phyloP scores from a whole-genome alignment of 306 rosid species.

The Canavalia gladiata region DNA sequence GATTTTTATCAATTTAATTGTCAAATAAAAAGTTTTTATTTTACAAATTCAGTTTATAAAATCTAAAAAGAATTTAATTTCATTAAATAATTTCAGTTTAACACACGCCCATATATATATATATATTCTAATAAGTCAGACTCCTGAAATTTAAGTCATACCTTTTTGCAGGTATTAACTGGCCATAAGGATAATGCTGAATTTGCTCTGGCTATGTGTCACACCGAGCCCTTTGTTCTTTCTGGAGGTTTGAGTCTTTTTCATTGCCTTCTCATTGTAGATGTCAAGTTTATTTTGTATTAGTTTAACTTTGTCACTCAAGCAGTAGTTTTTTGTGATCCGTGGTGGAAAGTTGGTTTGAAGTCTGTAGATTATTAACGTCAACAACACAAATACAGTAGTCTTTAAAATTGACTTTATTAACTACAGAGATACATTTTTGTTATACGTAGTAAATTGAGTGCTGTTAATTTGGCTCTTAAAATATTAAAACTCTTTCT shows the following conservation, averaged over 20 bases:
- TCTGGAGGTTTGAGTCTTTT: conserved; percentile 82
- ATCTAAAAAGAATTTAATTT: too few species aligned
- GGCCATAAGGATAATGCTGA: conserved; percentile 98
- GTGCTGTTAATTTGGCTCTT: conserved; percentile 18
- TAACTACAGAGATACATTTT: neutral
- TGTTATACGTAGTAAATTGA: neutral
- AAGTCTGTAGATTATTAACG: conserved; percentile 30
- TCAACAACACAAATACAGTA: neutral
- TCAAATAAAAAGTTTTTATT: too few species aligned
- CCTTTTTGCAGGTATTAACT: conserved; percentile 78
- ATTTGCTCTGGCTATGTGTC: conserved; percentile 97
- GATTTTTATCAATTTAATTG: too few species aligned
- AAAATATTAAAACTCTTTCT: conserved; percentile 23
- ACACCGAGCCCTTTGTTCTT: conserved; percentile 91
- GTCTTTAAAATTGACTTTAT: conserved; percentile 12
- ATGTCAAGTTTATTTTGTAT: conserved; percentile 14
- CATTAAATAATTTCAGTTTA: too few species aligned
- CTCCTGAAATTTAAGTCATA: conserved; percentile 26
- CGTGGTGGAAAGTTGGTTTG: neutral
- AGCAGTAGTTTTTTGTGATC: conserved; percentile 2
- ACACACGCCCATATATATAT: too few species aligned
- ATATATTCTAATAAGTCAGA: neutral
- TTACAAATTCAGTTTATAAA: too few species aligned
- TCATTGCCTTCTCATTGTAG: conserved; percentile 10
- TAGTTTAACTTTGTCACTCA: neutral